A percentile compares a stretch with the other conserved stretches of the same genome.
Conservation (phyloP, 202 grass and related monocot species). For the Carex sylvatica region DNA sequence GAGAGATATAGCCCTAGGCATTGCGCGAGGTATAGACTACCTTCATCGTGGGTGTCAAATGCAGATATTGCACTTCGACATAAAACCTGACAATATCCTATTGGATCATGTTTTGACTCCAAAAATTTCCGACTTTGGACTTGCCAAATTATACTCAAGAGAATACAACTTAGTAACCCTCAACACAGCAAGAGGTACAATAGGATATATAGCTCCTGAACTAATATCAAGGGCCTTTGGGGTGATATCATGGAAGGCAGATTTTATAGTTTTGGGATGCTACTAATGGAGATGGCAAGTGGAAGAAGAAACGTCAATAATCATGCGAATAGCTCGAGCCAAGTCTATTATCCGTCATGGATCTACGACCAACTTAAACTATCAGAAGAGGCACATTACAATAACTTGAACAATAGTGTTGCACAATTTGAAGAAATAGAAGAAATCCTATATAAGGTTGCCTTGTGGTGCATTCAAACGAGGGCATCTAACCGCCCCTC, state of each 20-base stretch:
- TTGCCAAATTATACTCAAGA: constrained; percentile 41
- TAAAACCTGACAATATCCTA: constrained; percentile 51
- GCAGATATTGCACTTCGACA: constrained; percentile 48
- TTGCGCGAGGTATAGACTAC: constrained; percentile 38
- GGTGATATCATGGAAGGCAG: constrained; percentile 29
- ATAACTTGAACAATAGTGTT: too few species aligned
- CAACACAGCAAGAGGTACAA: constrained; percentile 42
- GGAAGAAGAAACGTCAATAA: constrained; percentile 32
- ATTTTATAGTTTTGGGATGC: constrained; percentile 39
- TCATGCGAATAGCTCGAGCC: neutral
- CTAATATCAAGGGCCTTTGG: constrained; percentile 54
- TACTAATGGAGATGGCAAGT: constrained; percentile 34
- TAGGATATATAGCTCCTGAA: constrained; percentile 49
- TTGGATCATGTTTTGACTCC: constrained; percentile 38
- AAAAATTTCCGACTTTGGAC: constrained; percentile 43
- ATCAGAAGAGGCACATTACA: too few species aligned
- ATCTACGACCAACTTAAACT: constrained; percentile 15
- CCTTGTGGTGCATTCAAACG: too few species aligned
- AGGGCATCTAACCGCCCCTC: too few species aligned
- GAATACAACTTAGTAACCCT: constrained; percentile 41
- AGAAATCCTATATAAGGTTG: too few species aligned
- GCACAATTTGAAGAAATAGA: too few species aligned
- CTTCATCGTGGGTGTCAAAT: constrained; percentile 35
- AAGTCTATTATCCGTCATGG: constrained; percentile 22
- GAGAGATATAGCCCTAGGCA: constrained; percentile 42